Percentiles rank a stretch among this genome's conserved stretches.
Evolutionary conservation across 1,139 yeast species (phyloP).

Genomic region (Saccharomyces uvarum): DNA sequence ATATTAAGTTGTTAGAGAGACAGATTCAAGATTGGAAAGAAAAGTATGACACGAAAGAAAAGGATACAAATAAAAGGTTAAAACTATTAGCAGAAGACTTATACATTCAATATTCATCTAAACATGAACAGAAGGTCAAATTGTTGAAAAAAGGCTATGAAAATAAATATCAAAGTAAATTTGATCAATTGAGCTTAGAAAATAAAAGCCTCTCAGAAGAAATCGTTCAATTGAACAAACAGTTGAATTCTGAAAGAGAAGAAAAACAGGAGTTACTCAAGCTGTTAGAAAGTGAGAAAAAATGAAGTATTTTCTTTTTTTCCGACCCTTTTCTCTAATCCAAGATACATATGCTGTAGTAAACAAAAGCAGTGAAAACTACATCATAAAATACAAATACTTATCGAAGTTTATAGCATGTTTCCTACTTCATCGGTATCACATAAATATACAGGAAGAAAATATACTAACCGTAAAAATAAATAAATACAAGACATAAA

Average conservation of each 20-base stretch:
- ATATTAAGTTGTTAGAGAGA: constrained; percentile 17
- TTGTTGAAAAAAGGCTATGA: constrained; percentile 48
- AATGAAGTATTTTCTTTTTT: background rate
- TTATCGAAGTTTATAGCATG: background rate
- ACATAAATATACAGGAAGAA: background rate
- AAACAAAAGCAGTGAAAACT: background rate
- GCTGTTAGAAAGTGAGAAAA: constrained; percentile 39
- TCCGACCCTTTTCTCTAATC: background rate
- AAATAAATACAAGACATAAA: constrained; percentile 1
- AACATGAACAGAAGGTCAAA: constrained; percentile 58
- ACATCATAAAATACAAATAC: background rate
- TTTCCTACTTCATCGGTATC: background rate
- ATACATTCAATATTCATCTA: constrained; percentile 59
- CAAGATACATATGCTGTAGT: background rate
- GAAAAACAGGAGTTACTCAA: constrained; percentile 51
- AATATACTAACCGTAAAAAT: background rate
- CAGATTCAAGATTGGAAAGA: constrained; percentile 27
- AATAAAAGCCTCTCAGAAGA: constrained; percentile 40
- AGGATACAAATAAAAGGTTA: constrained; percentile 43
- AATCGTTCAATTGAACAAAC: constrained; percentile 39
- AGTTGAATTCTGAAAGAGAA: constrained; percentile 41
- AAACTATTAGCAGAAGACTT: constrained; percentile 57
- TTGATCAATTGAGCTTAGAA: constrained; percentile 37
- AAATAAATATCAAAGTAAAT: constrained; percentile 40
- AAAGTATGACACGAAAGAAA: constrained; percentile 30